Evolutionary conservation across 257 asterid genomes (phyloP).

Genomic region (Ehretia macrophylla): DNA sequence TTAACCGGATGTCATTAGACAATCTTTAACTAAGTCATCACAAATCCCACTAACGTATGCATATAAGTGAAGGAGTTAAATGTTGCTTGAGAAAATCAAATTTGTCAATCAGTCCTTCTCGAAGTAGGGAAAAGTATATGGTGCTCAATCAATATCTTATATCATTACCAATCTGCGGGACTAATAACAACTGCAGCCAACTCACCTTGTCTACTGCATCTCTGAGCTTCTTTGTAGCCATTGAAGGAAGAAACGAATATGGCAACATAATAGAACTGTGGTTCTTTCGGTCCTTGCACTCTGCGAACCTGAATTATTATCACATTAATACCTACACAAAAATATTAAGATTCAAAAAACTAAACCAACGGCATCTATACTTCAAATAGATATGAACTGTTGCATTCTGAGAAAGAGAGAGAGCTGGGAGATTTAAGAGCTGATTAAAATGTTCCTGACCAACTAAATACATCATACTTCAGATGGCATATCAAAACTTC

Average conservation of each 20-base stretch:
- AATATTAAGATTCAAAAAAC: slow-evolving; percentile 45
- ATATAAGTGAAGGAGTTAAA: too few relatives aligned
- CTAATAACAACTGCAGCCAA: slow-evolving; percentile 3
- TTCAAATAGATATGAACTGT: not conserved
- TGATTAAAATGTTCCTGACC: too few relatives aligned
- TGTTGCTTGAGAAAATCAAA: too few relatives aligned
- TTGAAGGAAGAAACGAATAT: slow-evolving; percentile 84
- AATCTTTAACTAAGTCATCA: too few relatives aligned
- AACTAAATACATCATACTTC: too few relatives aligned
- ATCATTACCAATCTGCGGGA: not conserved
- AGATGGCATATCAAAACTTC: too few relatives aligned
- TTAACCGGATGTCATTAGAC: too few relatives aligned
- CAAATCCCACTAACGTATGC: too few relatives aligned
- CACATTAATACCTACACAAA: slow-evolving; percentile 67
- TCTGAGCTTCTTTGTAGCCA: slow-evolving; percentile 73
- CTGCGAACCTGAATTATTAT: slow-evolving; percentile 91
- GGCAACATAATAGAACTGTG: slow-evolving; percentile 67
- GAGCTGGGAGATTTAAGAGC: too few relatives aligned
- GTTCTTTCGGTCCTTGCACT: slow-evolving; percentile 90
- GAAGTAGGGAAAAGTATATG: not conserved
- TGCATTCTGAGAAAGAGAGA: not conserved
- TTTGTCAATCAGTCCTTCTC: too few relatives aligned
- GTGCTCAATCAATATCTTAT: too few relatives aligned
- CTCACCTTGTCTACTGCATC: slow-evolving; percentile 79
- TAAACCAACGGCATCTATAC: slow-evolving; percentile 6